Base-by-base conservation (phyloP, 2,329 filamentous ascomycete species). In the Curvularia verruculosa region DNA sequence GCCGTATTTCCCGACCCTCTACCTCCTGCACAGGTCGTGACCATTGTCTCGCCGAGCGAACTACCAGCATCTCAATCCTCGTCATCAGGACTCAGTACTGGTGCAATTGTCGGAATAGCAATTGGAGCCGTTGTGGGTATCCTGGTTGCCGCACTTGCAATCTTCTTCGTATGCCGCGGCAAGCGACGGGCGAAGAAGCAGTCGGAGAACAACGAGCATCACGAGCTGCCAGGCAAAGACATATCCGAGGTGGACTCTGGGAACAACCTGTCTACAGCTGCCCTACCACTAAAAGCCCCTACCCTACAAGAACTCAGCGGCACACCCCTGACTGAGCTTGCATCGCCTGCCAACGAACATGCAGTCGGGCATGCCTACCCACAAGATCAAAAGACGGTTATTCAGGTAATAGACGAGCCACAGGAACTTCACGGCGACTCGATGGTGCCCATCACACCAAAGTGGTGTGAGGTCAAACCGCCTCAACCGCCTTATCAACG, bases 61-160 rank as follows among this genome's bases (percentile, higher is more conserved):
- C 36, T 48, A 6, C 18, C 39, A 15, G 41, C 46, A 10, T 50
- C 55, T 15, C 47, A 26, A 43, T 23, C 44, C 23, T 52, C 49
- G 1, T 59, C 55, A 1, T 56, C 64, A 5, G 50, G 54, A 2
- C 62, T 75, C 10, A 52, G 66, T 36, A 65, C 63, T 5, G 70
- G 66, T 19, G 72, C 71, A 10, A 73, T 76, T 29, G 68, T 66
- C 10, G 75, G 75, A 15, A 74, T 75, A 51, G 71, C 68, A 9
- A 59, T 71, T 3, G 75, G 68, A 23, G 59, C 49, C 34, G 55
- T 59, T 31, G 48, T 59, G 5, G 43, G 67, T 37, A 36, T 71
- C 24, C 39, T 70, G 10, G n/a, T 69, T 31, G 44, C 66, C 21
- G 31, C 65, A n/a, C 46, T 69, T 34, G 65, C 57, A 6, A 44